Conservation (phyloP, 768 basidiomycete species). For the Pisolithus microcarpus region DNA sequence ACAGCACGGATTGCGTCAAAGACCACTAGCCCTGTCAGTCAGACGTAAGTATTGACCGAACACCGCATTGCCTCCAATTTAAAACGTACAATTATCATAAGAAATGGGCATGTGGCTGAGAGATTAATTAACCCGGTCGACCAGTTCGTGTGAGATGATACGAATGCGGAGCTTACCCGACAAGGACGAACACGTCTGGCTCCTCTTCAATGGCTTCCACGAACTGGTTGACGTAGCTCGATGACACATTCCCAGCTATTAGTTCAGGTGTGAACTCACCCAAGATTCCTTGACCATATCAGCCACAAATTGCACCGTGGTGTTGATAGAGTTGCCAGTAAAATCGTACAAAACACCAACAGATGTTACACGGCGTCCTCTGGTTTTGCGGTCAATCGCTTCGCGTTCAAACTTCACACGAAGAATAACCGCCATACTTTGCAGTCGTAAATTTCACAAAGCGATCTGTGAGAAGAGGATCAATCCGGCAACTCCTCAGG, state of each 20-base stretch:
- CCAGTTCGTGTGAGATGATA: no score
- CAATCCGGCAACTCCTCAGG: constrained; percentile 15
- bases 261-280: constrained; percentile 31
- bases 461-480: constrained; percentile 38
- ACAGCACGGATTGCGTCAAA: constrained; percentile 67
- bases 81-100: constrained; percentile 51
- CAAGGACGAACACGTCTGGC: constrained; percentile 77
- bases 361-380: no score
- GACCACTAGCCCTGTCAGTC: constrained; percentile 54
- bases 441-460: constrained; percentile 68
- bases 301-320: no score
- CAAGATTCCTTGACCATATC: no score
- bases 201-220: constrained; percentile 67
- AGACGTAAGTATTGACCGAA: neutral
- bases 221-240: constrained; percentile 42
- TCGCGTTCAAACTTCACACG: neutral
- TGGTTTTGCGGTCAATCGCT: no score
- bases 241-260: neutral
- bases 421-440: constrained; percentile 39
- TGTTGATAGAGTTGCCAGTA: no score
- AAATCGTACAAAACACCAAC: no score
- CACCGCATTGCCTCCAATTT: neutral
- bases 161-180: constrained; percentile 45
- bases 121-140: no score
- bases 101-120: constrained; percentile 85